These are phyloP conservation scores for Phlebiopsis gigantea DNA, from an alignment of 768 basidiomycete genomes.

Conservation along the genomic window DNA sequence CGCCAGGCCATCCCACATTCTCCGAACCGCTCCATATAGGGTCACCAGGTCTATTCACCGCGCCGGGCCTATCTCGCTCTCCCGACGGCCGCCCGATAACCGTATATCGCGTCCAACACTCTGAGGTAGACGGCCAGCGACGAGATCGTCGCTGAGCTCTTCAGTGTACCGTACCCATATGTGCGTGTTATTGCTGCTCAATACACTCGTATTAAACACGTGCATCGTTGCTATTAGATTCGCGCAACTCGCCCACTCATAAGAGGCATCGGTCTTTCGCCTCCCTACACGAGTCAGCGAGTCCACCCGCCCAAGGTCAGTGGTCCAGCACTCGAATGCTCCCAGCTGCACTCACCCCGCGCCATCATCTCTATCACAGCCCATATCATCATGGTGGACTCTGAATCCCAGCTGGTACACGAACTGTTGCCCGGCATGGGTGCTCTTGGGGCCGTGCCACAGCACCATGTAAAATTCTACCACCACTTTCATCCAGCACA, in stretches of 20 bases:
- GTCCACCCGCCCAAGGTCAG: not conserved
- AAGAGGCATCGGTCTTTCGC: not conserved
- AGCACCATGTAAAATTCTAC: slow-evolving; percentile 4
- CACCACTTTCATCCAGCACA: not conserved
- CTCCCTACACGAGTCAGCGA: not conserved
- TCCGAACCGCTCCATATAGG: not conserved
- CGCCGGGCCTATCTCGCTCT: not conserved
- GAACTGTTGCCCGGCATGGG: slow-evolving; percentile 7
- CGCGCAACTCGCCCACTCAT: not conserved
- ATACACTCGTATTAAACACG: not conserved
- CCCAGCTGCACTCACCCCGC: not conserved
- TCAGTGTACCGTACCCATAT: slow-evolving; percentile 13
- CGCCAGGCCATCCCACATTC: not conserved
- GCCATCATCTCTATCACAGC: not conserved
- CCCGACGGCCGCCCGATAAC: not conserved
- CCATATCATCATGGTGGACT: not conserved
- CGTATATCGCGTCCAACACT: not conserved
- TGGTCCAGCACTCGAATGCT: not conserved
- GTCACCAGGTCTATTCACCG: not conserved
- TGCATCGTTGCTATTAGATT: not conserved
- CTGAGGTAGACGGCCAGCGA: not conserved
- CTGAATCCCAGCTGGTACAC: slow-evolving; percentile 7
- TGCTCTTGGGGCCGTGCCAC: slow-evolving; percentile 1
- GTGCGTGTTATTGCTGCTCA: not conserved
- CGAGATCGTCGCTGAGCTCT: not conserved